These are phyloP conservation scores for Aspergillus candidus DNA, from an alignment of 2,329 filamentous ascomycete genomes.

Conservation along the genomic window DNA sequence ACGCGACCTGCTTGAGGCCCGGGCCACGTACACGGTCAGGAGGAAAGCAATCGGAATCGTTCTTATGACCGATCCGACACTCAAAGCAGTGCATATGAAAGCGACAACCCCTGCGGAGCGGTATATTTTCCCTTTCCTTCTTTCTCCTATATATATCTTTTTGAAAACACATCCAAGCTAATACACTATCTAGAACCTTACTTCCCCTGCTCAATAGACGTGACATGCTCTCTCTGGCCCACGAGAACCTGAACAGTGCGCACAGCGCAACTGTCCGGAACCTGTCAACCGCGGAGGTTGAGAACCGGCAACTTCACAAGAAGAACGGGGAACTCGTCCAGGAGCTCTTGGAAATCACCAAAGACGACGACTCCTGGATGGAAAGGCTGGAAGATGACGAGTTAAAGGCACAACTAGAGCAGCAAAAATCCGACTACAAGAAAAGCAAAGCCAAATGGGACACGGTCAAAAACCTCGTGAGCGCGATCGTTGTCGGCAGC, in stretches of 20 bases:
- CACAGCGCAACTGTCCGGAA: slow-evolving; percentile 48
- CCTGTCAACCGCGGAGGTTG: slow-evolving; percentile 53
- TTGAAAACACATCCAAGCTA: slow-evolving; percentile 8
- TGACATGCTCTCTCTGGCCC: slow-evolving; percentile 58
- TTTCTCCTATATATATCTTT: slow-evolving; percentile 1
- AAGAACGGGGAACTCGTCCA: slow-evolving; percentile 59
- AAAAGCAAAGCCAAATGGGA: slow-evolving; percentile 62
- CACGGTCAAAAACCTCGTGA: slow-evolving; percentile 71
- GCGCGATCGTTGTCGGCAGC: slow-evolving; percentile 71
- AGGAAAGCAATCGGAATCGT: slow-evolving; percentile 64
- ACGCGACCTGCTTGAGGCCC: slow-evolving; percentile 62
- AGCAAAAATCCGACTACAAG: slow-evolving; percentile 55
- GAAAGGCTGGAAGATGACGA: slow-evolving; percentile 51
- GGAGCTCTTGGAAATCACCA: slow-evolving; percentile 58
- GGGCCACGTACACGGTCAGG: slow-evolving; percentile 62
- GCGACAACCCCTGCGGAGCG: slow-evolving; percentile 61
- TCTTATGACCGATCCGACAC: slow-evolving; percentile 65
- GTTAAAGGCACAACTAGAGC: slow-evolving; percentile 51
- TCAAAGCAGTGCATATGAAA: slow-evolving; percentile 69
- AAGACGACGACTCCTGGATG: slow-evolving; percentile 47
- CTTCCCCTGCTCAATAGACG: slow-evolving; percentile 60
- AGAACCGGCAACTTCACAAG: slow-evolving; percentile 51
- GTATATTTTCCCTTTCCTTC: slow-evolving; percentile 39
- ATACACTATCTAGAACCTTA: slow-evolving; percentile 51
- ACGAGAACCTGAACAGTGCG: slow-evolving; percentile 55